Conservation (phyloP, 768 basidiomycete species). For the Clitopilus passeckerianus region DNA sequence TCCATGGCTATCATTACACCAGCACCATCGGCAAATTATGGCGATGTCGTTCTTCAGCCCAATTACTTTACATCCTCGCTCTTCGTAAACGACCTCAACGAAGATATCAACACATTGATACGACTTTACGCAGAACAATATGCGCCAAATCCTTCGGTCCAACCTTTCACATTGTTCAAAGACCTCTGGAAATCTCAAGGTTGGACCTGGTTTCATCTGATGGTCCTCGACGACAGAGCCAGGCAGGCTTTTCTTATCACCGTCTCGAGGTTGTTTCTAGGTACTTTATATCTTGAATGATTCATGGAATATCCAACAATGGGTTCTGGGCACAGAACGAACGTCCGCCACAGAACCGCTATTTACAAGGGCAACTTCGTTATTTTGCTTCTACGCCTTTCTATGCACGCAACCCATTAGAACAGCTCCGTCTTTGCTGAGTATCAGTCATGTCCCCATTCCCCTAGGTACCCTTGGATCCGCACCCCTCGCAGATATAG, state of each 20-base stretch:
- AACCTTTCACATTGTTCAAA: slow-evolving; percentile 72
- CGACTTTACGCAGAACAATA: slow-evolving; percentile 49
- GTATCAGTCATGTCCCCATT: slow-evolving; percentile 52
- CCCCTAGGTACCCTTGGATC: slow-evolving; percentile 40
- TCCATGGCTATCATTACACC: slow-evolving; percentile 39
- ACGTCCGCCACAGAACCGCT: slow-evolving; percentile 43
- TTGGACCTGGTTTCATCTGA: slow-evolving; percentile 77
- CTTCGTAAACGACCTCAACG: slow-evolving; percentile 59
- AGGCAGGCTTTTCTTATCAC: slow-evolving; percentile 59
- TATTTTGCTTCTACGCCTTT: slow-evolving; percentile 71
- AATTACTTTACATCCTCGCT: slow-evolving; percentile 75
- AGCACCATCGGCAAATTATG: slow-evolving; percentile 53
- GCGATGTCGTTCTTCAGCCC: slow-evolving; percentile 64
- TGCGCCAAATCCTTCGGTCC: slow-evolving; percentile 18
- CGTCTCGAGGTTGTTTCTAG: slow-evolving; percentile 60
- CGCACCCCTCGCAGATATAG: neutral
- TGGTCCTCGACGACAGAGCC: slow-evolving; percentile 61
- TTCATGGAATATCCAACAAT: neutral
- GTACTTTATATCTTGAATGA: slow-evolving; percentile 30
- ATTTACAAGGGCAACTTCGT: slow-evolving; percentile 50
- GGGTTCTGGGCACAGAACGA: slow-evolving; percentile 38
- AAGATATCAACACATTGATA: slow-evolving; percentile 56
- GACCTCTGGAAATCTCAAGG: slow-evolving; percentile 58
- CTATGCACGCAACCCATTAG: slow-evolving; percentile 61
- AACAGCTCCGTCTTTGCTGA: slow-evolving; percentile 45